Evolutionary conservation across 208 protist genomes (phyloP).

Genomic region (Crithidia bombi): DNA sequence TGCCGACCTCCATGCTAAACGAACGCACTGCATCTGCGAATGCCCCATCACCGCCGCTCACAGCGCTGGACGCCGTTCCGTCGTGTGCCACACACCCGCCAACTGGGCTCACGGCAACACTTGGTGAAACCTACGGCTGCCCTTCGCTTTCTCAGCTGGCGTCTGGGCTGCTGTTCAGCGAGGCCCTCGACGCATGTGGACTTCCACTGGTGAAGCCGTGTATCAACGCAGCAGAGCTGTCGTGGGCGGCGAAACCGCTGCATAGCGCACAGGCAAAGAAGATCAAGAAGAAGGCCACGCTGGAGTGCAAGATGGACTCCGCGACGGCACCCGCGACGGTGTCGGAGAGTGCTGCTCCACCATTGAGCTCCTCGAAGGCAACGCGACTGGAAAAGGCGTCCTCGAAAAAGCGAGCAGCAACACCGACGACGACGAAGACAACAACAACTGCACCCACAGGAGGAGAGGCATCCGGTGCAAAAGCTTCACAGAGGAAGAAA

Average conservation of each 20-base stretch:
- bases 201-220: background rate
- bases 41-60: background rate
- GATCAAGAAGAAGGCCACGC: background rate
- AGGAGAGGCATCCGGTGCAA: background rate
- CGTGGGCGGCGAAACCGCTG: constrained; percentile 21
- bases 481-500: background rate
- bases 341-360: too few species aligned
- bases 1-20: background rate
- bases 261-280: background rate
- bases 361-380: too few species aligned
- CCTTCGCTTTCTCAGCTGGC: constrained; percentile 9
- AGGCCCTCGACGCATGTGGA: background rate
- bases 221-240: constrained; percentile 8
- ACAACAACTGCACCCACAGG: too few species aligned
- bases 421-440: too few species aligned
- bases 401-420: too few species aligned
- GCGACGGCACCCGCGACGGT: too few species aligned
- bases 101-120: background rate
- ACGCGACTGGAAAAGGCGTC: too few species aligned
- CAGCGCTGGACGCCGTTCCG: background rate
- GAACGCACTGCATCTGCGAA: background rate
- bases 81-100: background rate
- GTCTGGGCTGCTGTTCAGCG: background rate
- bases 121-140: background rate
- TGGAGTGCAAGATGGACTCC: background rate